phyloP scores from a whole-genome alignment of 2,329 filamentous ascomycete species.

The Lachnellula subtilissima region DNA sequence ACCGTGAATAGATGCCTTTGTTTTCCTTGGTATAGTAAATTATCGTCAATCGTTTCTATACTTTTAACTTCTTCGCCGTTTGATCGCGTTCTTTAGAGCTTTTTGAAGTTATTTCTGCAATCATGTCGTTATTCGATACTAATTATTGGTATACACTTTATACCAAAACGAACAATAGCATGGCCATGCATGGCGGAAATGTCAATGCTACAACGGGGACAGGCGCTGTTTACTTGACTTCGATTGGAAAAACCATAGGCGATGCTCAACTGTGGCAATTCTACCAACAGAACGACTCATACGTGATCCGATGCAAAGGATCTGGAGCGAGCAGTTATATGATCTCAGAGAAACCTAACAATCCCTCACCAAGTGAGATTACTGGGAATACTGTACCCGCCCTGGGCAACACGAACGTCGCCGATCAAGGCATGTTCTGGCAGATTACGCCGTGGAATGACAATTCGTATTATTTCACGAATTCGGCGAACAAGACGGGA shows the following conservation, averaged over 20 bases:
- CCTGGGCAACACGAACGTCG: background rate
- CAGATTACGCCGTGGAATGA: background rate
- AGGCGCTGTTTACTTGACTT: background rate
- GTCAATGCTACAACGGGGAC: background rate
- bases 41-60: no score
- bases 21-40: no score
- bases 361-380: background rate
- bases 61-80: no score
- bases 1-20: no score
- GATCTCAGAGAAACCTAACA: background rate
- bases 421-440: background rate
- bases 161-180: background rate
- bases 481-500: background rate
- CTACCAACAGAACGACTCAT: background rate
- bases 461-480: background rate
- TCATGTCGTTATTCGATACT: background rate
- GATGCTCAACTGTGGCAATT: background rate
- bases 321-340: background rate
- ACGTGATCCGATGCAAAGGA: background rate
- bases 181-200: background rate
- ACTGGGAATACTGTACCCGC: background rate
- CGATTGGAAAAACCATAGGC: background rate
- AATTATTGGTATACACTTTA: background rate
- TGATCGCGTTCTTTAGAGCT: no score
- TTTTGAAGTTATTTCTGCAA: background rate